These are phyloP conservation scores for Clitocybe nebularis DNA, from an alignment of 1,284 basidiomycete genomes.

Conservation along the genomic window DNA sequence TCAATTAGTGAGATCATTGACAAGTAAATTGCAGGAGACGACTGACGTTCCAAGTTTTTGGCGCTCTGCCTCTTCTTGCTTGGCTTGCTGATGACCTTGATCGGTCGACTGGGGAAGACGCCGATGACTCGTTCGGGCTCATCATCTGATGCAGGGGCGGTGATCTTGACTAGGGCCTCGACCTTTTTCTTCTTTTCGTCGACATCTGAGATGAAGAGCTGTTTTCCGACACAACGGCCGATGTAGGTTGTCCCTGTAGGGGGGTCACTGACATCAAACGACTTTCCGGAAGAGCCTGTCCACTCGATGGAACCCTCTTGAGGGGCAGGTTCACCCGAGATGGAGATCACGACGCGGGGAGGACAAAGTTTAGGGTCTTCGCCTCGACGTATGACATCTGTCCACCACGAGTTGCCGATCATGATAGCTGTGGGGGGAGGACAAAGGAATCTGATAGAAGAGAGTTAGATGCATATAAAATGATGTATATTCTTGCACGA, in stretches of 20 bases:
- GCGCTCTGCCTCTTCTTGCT: slow-evolving; percentile 94
- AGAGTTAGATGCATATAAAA: slow-evolving; percentile 6
- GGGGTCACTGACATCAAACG: slow-evolving; percentile 78
- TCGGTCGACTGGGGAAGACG: slow-evolving; percentile 84
- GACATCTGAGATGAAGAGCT: slow-evolving; percentile 87
- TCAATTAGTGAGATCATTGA: slow-evolving; percentile 8
- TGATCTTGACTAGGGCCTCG: slow-evolving; percentile 86
- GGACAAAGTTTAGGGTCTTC: slow-evolving; percentile 74
- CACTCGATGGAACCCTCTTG: slow-evolving; percentile 83
- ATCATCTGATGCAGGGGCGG: slow-evolving; percentile 75
- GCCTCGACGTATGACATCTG: slow-evolving; percentile 63
- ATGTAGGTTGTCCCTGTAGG: slow-evolving; percentile 78
- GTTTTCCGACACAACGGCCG: slow-evolving; percentile 86
- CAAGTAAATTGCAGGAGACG: slow-evolving; percentile 16
- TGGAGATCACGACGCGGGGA: slow-evolving; percentile 84
- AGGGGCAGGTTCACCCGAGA: slow-evolving; percentile 85
- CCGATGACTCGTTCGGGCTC: slow-evolving; percentile 80
- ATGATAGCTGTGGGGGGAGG: slow-evolving; percentile 94
- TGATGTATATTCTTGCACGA: slow-evolving; percentile 17
- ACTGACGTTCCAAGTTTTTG: slow-evolving; percentile 89
- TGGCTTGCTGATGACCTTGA: slow-evolving; percentile 96
- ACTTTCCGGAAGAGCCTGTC: slow-evolving; percentile 77
- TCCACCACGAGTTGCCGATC: slow-evolving; percentile 96
- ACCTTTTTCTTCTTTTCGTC: slow-evolving; percentile 92
- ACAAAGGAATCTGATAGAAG: slow-evolving; percentile 71